Evolutionary conservation across 345 rosid genomes (phyloP), one percentile per base, ranked within the genome.

Genomic region (Sonneratia alba): DNA sequence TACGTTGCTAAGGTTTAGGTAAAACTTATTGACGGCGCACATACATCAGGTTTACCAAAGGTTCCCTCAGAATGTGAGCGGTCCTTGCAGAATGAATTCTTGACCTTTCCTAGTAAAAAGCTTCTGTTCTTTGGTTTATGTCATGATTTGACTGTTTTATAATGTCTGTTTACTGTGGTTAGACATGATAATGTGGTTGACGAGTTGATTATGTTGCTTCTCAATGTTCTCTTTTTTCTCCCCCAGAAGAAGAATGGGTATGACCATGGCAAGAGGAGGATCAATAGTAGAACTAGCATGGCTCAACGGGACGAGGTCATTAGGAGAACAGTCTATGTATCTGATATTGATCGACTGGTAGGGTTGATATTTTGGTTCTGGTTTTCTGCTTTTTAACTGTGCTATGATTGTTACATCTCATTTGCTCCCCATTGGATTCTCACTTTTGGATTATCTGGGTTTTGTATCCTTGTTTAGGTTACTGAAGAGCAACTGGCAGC

Each of bases 401-500:
- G 36, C 13, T 72, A 32, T 72, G 21, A 61, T 21, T 18, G 42
- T 6, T 65, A 34, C 57, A 18, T 71, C 69, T 47, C 51, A 32
- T 37, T 61, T 22, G 22, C 27, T 22, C 2, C 18, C 66, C 1
- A 61, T 62, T 4, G 36, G 4, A 53, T 70, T 36, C 59, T 70
- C 38, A 27, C 18, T 27, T 62, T 12, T 62, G 19, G 34, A 48
- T 15, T 7, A 21, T 22, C 2, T 1, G 55, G 66, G 40, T 27
- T 24, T 24, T 53, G 38, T 70, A 63, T 75, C 49, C 70, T 62
- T 32, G 18, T 70, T 56, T 63, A 87, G 97, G 97, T 89, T 48
- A 95, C 99, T 43, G 97, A 95, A 79, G 97, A 90, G 84, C 93
- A 88, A 75, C 92, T 95, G 76, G 99, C 99, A 1, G 85, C 87